Evolutionary conservation across 2,329 filamentous ascomycete species (phyloP).

Genomic region (Cephalotrichum gorgonifer): DNA sequence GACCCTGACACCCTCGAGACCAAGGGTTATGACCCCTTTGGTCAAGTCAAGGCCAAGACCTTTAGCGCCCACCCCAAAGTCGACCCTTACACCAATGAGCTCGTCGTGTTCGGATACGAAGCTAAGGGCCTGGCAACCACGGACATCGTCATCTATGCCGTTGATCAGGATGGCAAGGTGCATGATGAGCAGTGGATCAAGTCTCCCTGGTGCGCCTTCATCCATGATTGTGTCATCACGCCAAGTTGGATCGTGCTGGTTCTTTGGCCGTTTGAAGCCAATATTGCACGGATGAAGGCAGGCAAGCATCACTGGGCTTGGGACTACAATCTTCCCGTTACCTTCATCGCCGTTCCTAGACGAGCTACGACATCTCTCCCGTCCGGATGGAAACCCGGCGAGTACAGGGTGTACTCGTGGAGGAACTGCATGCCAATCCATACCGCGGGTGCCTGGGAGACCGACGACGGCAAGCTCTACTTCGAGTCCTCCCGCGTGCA

Average conservation of each 20-base stretch:
- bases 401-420: not conserved
- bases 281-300: conserved; percentile 26
- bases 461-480: not conserved
- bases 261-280: conserved; percentile 21
- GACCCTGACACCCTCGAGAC: conserved; percentile 29
- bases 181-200: conserved; percentile 21
- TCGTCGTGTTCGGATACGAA: conserved; percentile 29
- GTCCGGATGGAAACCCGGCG: not conserved
- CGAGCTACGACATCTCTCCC: not conserved
- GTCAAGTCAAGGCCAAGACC: conserved; percentile 23
- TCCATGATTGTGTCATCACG: conserved; percentile 30
- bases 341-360: conserved; percentile 5
- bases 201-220: conserved; percentile 23
- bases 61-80: conserved; percentile 32
- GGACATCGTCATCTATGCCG: conserved; percentile 23
- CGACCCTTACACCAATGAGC: conserved; percentile 25
- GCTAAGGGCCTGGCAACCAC: conserved; percentile 26
- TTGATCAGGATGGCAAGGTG: conserved; percentile 17
- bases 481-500: conserved; percentile 5
- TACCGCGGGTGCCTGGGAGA: conserved; percentile 7
- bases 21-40: conserved; percentile 26
- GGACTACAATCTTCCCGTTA: conserved; percentile 10
- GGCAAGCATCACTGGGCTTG: conserved; percentile 18
- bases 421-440: conserved; percentile 9
- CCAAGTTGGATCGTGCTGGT: conserved; percentile 15